Base-by-base conservation (phyloP, 805 yeast species). In the Candida schatavii region DNA sequence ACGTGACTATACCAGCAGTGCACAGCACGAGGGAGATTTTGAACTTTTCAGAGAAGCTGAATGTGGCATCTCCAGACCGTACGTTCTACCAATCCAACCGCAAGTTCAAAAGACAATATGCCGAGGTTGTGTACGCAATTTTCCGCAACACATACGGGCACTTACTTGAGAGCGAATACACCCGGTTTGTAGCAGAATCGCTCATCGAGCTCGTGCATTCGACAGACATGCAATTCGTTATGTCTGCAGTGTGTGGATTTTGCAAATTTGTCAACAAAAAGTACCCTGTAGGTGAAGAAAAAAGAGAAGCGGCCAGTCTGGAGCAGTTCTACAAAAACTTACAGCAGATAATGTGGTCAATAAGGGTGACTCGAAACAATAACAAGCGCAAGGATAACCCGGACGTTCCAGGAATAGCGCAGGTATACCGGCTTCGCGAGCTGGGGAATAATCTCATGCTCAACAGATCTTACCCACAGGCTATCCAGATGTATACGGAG, bases 361-460 rank as follows among this genome's bases (percentile, higher is more conserved):
- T 23, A 7, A 23, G 11, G 11, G 10, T 23, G 27, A 23, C 27
- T 7, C 7, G 27, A 11, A 23, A 23, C 27, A 7, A 23, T 7
- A 11, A 23, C 10, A 11, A 23, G 10, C 10, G 27, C 27, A 23
- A 23, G 27, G 11, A 11, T 7, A 11, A 23, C 7, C 34, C 34
- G 13, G 13, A 13, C 34, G 10, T 7, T 7, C 10, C 13, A 7
- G 13, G n/a, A 14, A 6, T 30, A 7, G 13, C 19, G 27, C 27
- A 7, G 6, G 43, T 59, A 3, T 30, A 34, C 31, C 46, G 45
- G 43, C 50, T 66, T n/a, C 49, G 74, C 35, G 74, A 69, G 43
- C 61, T 55, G 39, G 74, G 70, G 13, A 69, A 69, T 50, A 68
- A 68, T 46, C 49, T 67, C 23, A 64, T 67, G 72, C 40, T 57